phyloP scores from a whole-genome alignment of 768 basidiomycete species.

The Russula vinacea region DNA sequence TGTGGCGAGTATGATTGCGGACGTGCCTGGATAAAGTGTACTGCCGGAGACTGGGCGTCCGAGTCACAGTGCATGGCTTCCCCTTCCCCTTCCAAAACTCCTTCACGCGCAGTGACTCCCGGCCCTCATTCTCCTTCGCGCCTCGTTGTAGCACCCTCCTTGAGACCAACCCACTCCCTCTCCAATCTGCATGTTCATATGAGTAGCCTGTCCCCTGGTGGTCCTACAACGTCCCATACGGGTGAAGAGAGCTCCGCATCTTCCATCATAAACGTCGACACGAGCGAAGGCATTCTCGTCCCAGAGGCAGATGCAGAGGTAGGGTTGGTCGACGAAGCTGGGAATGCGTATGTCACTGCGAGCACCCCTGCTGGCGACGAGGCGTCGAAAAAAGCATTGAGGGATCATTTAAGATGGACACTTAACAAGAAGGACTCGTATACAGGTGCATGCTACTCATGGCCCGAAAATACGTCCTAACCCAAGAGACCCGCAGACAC shows the following conservation, averaged over 20 bases:
- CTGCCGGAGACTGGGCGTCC: background rate
- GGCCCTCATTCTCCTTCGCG: slow-evolving; percentile 48
- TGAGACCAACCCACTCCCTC: slow-evolving; percentile 54
- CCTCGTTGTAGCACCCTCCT: slow-evolving; percentile 48
- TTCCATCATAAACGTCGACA: slow-evolving; percentile 64
- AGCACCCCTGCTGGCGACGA: slow-evolving; percentile 47
- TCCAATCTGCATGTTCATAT: slow-evolving; percentile 55
- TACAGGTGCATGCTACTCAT: slow-evolving; percentile 42
- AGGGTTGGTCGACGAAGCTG: slow-evolving; percentile 55
- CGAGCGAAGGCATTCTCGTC: slow-evolving; percentile 64
- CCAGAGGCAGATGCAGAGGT: slow-evolving; percentile 66
- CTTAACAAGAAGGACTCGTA: slow-evolving; percentile 51
- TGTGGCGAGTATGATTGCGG: background rate
- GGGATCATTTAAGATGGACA: slow-evolving; percentile 70
- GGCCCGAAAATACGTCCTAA: background rate
- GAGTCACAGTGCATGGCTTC: background rate
- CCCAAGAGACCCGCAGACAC: slow-evolving; percentile 1
- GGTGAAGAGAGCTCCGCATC: slow-evolving; percentile 49
- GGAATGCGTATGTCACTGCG: slow-evolving; percentile 46
- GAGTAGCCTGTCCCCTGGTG: slow-evolving; percentile 5
- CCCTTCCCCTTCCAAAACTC: slow-evolving; percentile 34
- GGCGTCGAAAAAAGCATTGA: slow-evolving; percentile 58
- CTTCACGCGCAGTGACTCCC: slow-evolving; percentile 41
- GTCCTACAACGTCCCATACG: slow-evolving; percentile 3
- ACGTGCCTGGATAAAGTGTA: background rate